These are phyloP conservation scores for Diaporthe vaccinii DNA, from an alignment of 2,329 filamentous ascomycete species.

Conservation along the genomic window DNA sequence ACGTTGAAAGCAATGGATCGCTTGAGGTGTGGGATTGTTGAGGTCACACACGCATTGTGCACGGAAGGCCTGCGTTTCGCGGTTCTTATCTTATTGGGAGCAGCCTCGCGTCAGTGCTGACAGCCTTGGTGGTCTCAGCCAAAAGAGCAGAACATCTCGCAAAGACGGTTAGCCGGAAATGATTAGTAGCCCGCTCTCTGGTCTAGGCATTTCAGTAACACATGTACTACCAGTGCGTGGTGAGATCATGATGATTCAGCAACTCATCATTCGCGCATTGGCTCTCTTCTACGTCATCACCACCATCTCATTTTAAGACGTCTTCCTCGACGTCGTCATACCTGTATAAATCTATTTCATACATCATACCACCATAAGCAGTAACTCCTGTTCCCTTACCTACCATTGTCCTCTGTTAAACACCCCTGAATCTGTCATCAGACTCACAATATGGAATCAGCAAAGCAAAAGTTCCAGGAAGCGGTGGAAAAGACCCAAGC, in stretches of 20 bases:
- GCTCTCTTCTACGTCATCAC: slow-evolving; percentile 9
- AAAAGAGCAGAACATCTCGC: too few species aligned
- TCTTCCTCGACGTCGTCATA: background rate
- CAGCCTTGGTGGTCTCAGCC: too few species aligned
- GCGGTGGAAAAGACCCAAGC: slow-evolving; percentile 31
- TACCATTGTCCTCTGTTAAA: background rate
- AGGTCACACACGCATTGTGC: too few species aligned
- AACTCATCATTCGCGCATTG: background rate
- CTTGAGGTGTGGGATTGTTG: too few species aligned
- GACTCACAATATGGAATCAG: background rate
- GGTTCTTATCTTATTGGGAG: too few species aligned
- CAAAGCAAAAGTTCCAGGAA: slow-evolving; percentile 36
- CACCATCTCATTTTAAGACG: too few species aligned
- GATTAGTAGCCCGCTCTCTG: too few species aligned
- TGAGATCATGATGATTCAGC: slow-evolving; percentile 31
- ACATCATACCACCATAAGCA: background rate
- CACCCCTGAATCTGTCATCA: fast-evolving
- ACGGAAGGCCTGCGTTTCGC: too few species aligned
- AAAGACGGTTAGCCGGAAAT: too few species aligned
- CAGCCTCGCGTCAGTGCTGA: too few species aligned
- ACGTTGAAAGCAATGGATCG: too few species aligned
- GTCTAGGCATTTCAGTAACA: background rate
- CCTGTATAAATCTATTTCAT: background rate
- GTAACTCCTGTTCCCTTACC: background rate
- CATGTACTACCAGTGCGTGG: background rate